Conservation (phyloP, 2,329 filamentous ascomycete species). For the Cordyceps fumosorosea region DNA sequence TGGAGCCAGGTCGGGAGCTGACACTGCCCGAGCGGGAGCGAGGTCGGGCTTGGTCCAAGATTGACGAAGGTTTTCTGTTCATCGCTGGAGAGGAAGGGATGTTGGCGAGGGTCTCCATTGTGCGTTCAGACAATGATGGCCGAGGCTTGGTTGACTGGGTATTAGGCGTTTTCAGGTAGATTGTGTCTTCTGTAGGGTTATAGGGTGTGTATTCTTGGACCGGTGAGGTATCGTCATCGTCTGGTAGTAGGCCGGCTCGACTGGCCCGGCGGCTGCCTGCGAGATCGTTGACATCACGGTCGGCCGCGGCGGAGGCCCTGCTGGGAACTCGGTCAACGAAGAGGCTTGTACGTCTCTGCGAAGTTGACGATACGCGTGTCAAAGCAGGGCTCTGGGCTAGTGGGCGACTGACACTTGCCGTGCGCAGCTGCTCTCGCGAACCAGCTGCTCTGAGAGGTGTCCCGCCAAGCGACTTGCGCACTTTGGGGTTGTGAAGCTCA, state of each 20-base stretch:
- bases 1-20: slow-evolving; percentile 49
- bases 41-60: slow-evolving; percentile 62
- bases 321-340: slow-evolving; percentile 13
- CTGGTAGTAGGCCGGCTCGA: background rate
- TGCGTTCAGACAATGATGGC: slow-evolving; percentile 71
- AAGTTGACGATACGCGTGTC: slow-evolving; percentile 1
- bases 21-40: slow-evolving; percentile 38
- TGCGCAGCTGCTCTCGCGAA: slow-evolving; percentile 33
- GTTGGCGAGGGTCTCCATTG: slow-evolving; percentile 74
- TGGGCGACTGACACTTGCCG: slow-evolving; percentile 19
- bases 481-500: slow-evolving; percentile 33
- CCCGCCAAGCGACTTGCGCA: slow-evolving; percentile 27
- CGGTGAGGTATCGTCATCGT: slow-evolving; percentile 15
- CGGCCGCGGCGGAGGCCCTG: slow-evolving; percentile 12
- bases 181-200: background rate
- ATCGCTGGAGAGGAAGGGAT: slow-evolving; percentile 72
- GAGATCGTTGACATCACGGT: slow-evolving; percentile 3
- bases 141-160: slow-evolving; percentile 25
- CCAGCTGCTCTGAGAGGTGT: slow-evolving; percentile 12
- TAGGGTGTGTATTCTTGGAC: background rate
- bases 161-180: slow-evolving; percentile 18
- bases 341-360: slow-evolving; percentile 13
- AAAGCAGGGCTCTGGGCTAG: slow-evolving; percentile 16
- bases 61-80: slow-evolving; percentile 60
- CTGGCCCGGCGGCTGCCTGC: background rate